Conservation (phyloP, 139 green algal species). For the Chlorella sp. region DNA sequence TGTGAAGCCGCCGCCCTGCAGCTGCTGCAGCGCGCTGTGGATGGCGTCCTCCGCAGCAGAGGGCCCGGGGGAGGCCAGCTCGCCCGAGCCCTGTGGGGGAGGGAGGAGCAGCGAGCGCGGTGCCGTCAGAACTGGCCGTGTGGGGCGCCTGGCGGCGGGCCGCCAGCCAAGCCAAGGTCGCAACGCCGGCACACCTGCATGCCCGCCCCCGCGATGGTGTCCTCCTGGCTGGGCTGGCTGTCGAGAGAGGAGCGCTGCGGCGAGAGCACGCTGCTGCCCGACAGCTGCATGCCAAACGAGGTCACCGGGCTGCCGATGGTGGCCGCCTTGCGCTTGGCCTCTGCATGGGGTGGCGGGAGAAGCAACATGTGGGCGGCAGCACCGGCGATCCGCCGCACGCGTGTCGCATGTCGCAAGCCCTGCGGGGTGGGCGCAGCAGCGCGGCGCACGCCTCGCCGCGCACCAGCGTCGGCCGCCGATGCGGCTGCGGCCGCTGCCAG, state of each 20-base stretch:
- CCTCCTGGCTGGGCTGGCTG: background rate
- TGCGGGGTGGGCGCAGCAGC: too few relatives aligned
- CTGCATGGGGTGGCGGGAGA: background rate
- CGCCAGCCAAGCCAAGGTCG: too few relatives aligned
- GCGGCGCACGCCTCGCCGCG: too few relatives aligned
- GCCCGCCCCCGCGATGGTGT: background rate
- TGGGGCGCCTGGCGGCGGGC: background rate
- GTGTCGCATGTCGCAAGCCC: too few relatives aligned
- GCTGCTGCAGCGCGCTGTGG: constrained; percentile 29
- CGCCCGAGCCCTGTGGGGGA: too few relatives aligned
- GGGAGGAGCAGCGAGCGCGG: constrained; percentile 1
- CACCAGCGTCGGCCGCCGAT: constrained; percentile 15
- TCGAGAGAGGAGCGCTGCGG: constrained; percentile 9
- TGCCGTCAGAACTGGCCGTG: background rate
- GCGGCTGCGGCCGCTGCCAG: constrained; percentile 41
- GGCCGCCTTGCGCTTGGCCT: constrained; percentile 17
- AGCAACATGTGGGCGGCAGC: background rate
- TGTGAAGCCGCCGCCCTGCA: constrained; percentile 29
- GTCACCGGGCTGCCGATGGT: constrained; percentile 13
- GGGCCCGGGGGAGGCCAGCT: too few relatives aligned
- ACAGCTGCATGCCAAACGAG: background rate
- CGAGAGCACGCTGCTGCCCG: background rate
- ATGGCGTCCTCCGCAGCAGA: background rate
- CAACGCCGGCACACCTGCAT: too few relatives aligned
- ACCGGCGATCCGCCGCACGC: background rate